These are phyloP conservation scores for Eucalyptus sp. DNA, from an alignment of 345 rosid genomes.

Conservation along the genomic window DNA sequence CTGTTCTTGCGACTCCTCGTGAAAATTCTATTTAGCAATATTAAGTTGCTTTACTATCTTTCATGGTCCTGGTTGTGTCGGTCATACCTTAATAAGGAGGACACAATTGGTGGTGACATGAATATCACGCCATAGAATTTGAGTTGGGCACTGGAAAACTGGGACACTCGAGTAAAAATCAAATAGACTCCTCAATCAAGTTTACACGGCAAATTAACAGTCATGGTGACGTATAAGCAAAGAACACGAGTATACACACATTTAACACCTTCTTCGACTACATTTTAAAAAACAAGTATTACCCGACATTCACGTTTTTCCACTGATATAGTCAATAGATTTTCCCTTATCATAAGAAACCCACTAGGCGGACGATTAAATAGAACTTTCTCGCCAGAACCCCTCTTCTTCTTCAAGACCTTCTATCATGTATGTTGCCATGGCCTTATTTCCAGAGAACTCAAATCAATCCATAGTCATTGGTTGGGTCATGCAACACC, in stretches of 20 bases:
- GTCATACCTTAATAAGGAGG: not conserved
- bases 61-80: not conserved
- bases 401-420: not conserved
- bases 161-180: not conserved
- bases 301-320: not conserved
- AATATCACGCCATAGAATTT: not conserved
- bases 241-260: not conserved
- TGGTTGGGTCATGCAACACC: conserved; percentile 30
- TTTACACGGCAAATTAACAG: not conserved
- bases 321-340: not conserved
- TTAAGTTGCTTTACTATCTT: not conserved
- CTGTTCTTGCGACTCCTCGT: not conserved
- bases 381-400: not conserved
- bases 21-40: not conserved
- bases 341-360: not conserved
- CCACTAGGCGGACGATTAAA: not conserved
- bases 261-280: not conserved
- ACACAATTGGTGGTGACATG: not conserved
- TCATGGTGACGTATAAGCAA: not conserved
- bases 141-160: not conserved
- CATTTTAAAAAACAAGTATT: not conserved
- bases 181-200: not conserved
- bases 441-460: not conserved
- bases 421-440: not conserved
- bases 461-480: conserved; percentile 17